Evolutionary conservation across 1,284 basidiomycete species (phyloP), one percentile per base, ranked within the genome.

Genomic region (Rhodotorula sp.): DNA sequence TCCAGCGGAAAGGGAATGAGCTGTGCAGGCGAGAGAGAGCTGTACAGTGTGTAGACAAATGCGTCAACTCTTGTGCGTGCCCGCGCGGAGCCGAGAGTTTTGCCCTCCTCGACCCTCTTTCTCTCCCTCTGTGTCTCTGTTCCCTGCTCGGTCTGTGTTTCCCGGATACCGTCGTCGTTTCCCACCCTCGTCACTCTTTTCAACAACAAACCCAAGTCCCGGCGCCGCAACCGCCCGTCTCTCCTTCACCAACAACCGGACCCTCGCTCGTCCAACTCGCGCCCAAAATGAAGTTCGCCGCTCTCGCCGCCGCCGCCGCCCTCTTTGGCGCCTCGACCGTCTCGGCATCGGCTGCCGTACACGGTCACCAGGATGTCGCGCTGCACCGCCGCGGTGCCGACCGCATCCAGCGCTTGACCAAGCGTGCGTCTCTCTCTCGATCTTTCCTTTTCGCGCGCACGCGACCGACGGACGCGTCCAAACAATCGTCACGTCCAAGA

Each of bases 301-400:
- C 64, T 15, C 66, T 67, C 60, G 50, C 55, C 4, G 34, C 45
- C n/a, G 21, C 28, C 63, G 31, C 56, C 45, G 52, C 60, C 45
- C 48, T 49, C 38, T 48, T 62, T 38, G 16, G 38, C 61, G 66
- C 60, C 38, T 67, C 66, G 58, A 55, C 64, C 58, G 64, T 43
- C 26, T 47, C 58, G 26, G 58, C 58, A 19, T 31, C 61, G 15
- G 52, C 52, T 28, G 38, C 52, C 43, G 43, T 28, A 3, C 45
- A 56, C 62, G 62, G 50, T 43, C 16, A 8, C n/a, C 31, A 48
- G 57, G n/a, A 43, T 38, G 26, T 26, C 10, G 23, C 28, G 55
- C 60, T 26, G 48, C 66, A 67, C 66, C 66, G 66, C 18, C 66
- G 66, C 21, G 60, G 62, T 18, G 62, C 43, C 12, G 52, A 55